A percentile compares a stretch with the other conserved stretches of the same genome.
phyloP scores from a whole-genome alignment of 2,329 filamentous ascomycete genomes.

The Neonectria neomacrospora region DNA sequence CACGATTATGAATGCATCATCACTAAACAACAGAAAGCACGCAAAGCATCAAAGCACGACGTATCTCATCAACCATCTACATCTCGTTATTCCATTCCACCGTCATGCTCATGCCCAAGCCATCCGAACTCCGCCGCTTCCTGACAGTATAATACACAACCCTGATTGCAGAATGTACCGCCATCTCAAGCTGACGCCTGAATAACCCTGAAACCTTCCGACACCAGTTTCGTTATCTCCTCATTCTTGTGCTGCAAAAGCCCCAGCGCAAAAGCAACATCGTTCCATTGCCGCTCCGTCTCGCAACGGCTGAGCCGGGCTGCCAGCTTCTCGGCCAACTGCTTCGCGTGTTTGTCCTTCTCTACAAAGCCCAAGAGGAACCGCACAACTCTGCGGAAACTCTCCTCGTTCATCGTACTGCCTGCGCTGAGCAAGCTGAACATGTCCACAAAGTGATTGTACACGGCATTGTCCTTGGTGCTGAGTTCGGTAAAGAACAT shows the following conservation, averaged over 20 bases:
- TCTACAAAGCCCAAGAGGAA: conserved; percentile 97
- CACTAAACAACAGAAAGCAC: no score
- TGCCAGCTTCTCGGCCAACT: conserved; percentile 91
- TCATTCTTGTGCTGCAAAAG: conserved; percentile 93
- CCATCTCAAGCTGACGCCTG: conserved; percentile 64
- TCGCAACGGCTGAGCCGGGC: conserved; percentile 87
- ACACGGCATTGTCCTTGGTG: conserved; percentile 98
- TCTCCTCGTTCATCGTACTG: conserved; percentile 82
- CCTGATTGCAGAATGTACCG: conserved; percentile 11
- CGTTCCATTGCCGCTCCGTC: conserved; percentile 95
- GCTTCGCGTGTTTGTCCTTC: conserved; percentile 98
- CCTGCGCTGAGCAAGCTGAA: conserved; percentile 92
- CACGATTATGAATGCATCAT: no score
- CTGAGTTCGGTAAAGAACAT: conserved; percentile 99
- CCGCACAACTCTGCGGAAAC: conserved; percentile 86
- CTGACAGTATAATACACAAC: conserved; percentile 23
- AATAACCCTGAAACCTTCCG: conserved; percentile 80
- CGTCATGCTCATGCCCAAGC: conserved; percentile 38
- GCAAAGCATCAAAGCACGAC: neutral
- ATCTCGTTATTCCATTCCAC: conserved; percentile 36
- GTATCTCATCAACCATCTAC: conserved; percentile 34
- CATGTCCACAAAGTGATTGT: conserved; percentile 99
- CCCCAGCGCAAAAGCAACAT: conserved; percentile 92
- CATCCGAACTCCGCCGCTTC: conserved; percentile 35
- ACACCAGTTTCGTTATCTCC: conserved; percentile 81